A percentile compares a stretch with the other conserved stretches of the same genome.
phyloP scores from a whole-genome alignment of 345 rosid species.

The Tarenaya hassleriana region DNA sequence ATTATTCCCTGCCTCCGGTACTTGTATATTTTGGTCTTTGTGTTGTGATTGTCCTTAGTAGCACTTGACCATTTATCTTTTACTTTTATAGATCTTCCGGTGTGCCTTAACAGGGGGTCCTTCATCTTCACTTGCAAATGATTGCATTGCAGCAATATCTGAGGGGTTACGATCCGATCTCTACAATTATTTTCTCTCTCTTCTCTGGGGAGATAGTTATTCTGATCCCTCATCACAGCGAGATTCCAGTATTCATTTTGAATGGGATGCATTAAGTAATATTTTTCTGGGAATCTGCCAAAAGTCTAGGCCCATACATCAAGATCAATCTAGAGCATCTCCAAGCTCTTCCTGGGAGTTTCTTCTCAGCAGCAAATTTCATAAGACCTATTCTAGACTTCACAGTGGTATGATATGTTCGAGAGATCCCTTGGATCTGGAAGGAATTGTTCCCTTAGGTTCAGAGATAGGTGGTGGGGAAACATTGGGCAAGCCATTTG shows the following conservation, averaged over 20 bases:
- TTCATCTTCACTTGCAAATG: conserved; percentile 74
- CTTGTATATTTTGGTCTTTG: conserved; percentile 20
- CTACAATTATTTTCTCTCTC: conserved; percentile 65
- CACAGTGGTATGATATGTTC: conserved; percentile 35
- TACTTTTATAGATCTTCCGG: conserved; percentile 57
- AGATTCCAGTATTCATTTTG: conserved; percentile 46
- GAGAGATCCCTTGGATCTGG: conserved; percentile 25
- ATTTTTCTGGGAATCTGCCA: conserved; percentile 56
- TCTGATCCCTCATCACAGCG: conserved; percentile 39
- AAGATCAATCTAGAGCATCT: conserved; percentile 28
- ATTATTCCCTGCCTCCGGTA: not conserved
- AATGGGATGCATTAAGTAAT: conserved; percentile 67
- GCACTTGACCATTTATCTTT: conserved; percentile 15
- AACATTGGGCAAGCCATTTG: conserved; percentile 34
- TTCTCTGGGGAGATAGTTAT: conserved; percentile 75
- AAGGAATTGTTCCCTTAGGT: conserved; percentile 27
- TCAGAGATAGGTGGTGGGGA: conserved; percentile 32
- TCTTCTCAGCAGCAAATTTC: conserved; percentile 76
- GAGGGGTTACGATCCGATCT: conserved; percentile 65
- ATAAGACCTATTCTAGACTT: conserved; percentile 51
- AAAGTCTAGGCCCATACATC: conserved; percentile 34
- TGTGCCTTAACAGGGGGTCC: conserved; percentile 68
- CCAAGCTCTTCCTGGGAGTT: conserved; percentile 75
- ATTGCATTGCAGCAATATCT: conserved; percentile 81
- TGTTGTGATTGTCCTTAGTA: conserved; percentile 12